Evolutionary conservation across 306 rosid genomes (phyloP).

Genomic region (Mucuna pruriens): DNA sequence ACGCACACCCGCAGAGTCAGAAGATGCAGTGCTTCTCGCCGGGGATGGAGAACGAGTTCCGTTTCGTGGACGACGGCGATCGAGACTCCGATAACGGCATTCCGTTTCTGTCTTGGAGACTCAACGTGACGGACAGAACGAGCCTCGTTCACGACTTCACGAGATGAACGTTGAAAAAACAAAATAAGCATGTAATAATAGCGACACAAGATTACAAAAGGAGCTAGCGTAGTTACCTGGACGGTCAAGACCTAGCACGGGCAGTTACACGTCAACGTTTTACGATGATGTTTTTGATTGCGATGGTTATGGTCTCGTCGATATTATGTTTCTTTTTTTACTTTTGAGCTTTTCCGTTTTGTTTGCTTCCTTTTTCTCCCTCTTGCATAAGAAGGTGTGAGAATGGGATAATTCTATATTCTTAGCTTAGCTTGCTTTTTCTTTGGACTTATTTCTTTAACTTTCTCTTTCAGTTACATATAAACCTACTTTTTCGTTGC

Average conservation of each 20-base stretch:
- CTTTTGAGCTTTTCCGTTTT: constrained; percentile 34
- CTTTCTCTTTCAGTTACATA: constrained; percentile 53
- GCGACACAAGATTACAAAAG: constrained; percentile 22
- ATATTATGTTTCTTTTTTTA: constrained; percentile 26
- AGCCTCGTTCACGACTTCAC: constrained; percentile 92
- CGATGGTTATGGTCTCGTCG: constrained; percentile 49
- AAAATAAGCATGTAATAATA: background rate
- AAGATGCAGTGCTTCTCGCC: constrained; percentile 67
- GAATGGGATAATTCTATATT: constrained; percentile 66
- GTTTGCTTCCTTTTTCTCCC: constrained; percentile 48
- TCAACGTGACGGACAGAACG: constrained; percentile 87
- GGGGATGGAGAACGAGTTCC: constrained; percentile 59
- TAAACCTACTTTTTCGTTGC: constrained; percentile 49
- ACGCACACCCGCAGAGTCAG: constrained; percentile 56
- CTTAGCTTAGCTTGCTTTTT: constrained; percentile 58
- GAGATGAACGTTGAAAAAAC: constrained; percentile 50
- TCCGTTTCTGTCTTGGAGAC: constrained; percentile 90
- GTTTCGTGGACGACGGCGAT: constrained; percentile 56
- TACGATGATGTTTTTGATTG: constrained; percentile 46
- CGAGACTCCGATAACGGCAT: constrained; percentile 57
- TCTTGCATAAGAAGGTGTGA: constrained; percentile 56
- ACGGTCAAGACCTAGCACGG: constrained; percentile 48
- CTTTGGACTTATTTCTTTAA: constrained; percentile 39
- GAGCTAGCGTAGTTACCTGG: background rate
- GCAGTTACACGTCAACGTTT: constrained; percentile 50